Evolutionary conservation across 306 rosid genomes (phyloP).

Genomic region (Mimosa bimucronata): DNA sequence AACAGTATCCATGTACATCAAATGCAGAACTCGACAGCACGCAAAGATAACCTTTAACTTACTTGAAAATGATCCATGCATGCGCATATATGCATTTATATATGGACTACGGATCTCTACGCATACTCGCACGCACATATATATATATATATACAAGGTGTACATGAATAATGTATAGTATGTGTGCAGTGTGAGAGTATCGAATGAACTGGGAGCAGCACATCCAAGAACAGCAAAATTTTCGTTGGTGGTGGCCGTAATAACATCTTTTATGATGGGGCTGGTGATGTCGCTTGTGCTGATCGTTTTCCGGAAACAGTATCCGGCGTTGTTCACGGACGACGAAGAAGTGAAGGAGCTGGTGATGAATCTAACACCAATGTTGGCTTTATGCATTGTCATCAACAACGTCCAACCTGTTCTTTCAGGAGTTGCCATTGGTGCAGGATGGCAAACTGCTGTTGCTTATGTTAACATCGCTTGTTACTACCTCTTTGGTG

Average conservation of each 20-base stretch:
- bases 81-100: background rate
- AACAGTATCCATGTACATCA: background rate
- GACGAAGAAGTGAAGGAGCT: background rate
- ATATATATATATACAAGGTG: background rate
- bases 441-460: constrained; percentile 19
- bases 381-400: constrained; percentile 9
- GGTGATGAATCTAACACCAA: background rate
- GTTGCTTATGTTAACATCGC: constrained; percentile 19
- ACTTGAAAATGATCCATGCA: background rate
- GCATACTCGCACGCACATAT: too few species aligned
- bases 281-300: background rate
- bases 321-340: background rate
- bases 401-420: constrained; percentile 25
- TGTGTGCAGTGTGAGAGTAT: constrained; percentile 19
- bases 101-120: too few species aligned
- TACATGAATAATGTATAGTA: background rate
- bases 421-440: constrained; percentile 18
- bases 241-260: constrained; percentile 18
- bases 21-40: background rate
- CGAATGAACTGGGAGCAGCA: constrained; percentile 12
- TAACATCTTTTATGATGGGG: background rate
- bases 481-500: constrained; percentile 20
- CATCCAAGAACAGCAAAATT: constrained; percentile 27
- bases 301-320: background rate
- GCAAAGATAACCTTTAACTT: background rate